Evolutionary conservation across 2,329 filamentous ascomycete species (phyloP).

Genomic region (Exophiala bonariae): DNA sequence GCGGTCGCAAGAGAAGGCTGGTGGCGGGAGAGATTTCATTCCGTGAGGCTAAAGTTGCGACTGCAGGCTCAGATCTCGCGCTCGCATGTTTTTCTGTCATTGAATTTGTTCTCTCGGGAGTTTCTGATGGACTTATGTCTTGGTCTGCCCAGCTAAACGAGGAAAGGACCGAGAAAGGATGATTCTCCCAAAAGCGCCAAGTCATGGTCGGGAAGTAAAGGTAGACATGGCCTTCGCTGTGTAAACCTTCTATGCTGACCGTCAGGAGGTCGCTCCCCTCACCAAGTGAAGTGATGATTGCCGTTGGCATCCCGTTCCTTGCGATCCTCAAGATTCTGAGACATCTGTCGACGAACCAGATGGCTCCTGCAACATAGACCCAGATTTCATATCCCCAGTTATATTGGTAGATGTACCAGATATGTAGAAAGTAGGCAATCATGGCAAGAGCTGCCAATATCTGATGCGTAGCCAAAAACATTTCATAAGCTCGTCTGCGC

Average conservation of each 20-base stretch:
- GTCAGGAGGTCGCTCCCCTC: slow-evolving; percentile 18
- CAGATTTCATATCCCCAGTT: slow-evolving; percentile 50
- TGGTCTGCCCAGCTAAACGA: too few species aligned
- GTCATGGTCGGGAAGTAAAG: slow-evolving; percentile 51
- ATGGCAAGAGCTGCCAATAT: slow-evolving; percentile 32
- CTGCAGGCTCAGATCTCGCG: too few species aligned
- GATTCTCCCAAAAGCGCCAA: slow-evolving; percentile 52
- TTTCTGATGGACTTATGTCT: too few species aligned
- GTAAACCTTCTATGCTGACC: slow-evolving; percentile 39
- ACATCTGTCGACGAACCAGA: slow-evolving; percentile 49
- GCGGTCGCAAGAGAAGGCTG: slow-evolving; percentile 2
- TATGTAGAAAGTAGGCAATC: slow-evolving; percentile 36
- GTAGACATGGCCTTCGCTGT: slow-evolving; percentile 44
- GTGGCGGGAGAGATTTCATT: not conserved
- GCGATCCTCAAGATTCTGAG: slow-evolving; percentile 42
- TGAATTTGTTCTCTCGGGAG: too few species aligned
- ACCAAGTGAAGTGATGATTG: not conserved
- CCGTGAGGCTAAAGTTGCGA: too few species aligned
- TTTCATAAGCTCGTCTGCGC: slow-evolving; percentile 32
- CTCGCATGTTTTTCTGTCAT: too few species aligned
- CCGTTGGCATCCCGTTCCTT: slow-evolving; percentile 36
- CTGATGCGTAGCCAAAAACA: slow-evolving; percentile 36
- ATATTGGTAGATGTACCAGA: slow-evolving; percentile 40
- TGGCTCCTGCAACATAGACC: slow-evolving; percentile 42
- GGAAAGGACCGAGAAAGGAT: slow-evolving; percentile 43